phyloP scores from a whole-genome alignment of 169 alveolate genomes.

The Babesia ovata region DNA sequence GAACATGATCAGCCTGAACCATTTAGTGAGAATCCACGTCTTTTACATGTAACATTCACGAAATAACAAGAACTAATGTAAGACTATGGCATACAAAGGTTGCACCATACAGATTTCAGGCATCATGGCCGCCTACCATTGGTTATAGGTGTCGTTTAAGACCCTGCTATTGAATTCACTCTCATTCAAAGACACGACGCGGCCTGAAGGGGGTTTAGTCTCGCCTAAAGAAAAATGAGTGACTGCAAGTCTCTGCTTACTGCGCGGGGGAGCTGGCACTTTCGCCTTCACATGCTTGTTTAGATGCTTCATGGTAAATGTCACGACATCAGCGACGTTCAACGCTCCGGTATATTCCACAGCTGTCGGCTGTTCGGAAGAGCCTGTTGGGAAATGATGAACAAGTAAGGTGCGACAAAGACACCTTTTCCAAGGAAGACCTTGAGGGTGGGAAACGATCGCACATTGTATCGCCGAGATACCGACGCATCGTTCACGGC shows the following conservation, averaged over 20 bases:
- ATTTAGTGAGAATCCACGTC: too few species aligned
- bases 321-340: conserved; percentile 62
- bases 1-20: conserved; percentile 82
- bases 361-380: conserved; percentile 52
- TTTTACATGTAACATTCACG: too few species aligned
- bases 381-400: conserved; percentile 53
- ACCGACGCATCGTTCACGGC: conserved; percentile 79
- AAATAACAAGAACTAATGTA: too few species aligned
- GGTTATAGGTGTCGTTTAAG: conserved; percentile 74
- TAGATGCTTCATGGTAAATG: conserved; percentile 67
- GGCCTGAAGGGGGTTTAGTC: conserved; percentile 34
- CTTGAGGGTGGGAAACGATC: conserved; percentile 89
- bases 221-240: conserved; percentile 57
- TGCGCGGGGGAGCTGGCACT: conserved; percentile 66
- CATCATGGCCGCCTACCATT: conserved; percentile 55
- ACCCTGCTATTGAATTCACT: conserved; percentile 72
- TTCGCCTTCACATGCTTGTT: conserved; percentile 74
- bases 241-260: conserved; percentile 30
- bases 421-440: conserved; percentile 75
- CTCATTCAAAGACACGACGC: conserved; percentile 73
- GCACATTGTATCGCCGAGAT: conserved; percentile 72
- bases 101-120: background rate
- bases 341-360: conserved; percentile 61
- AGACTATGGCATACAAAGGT: too few species aligned
- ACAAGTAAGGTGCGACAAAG: conserved; percentile 1